These are phyloP conservation scores for Aspergillus nomiae DNA, from an alignment of 2,329 filamentous ascomycete species.

Conservation along the genomic window DNA sequence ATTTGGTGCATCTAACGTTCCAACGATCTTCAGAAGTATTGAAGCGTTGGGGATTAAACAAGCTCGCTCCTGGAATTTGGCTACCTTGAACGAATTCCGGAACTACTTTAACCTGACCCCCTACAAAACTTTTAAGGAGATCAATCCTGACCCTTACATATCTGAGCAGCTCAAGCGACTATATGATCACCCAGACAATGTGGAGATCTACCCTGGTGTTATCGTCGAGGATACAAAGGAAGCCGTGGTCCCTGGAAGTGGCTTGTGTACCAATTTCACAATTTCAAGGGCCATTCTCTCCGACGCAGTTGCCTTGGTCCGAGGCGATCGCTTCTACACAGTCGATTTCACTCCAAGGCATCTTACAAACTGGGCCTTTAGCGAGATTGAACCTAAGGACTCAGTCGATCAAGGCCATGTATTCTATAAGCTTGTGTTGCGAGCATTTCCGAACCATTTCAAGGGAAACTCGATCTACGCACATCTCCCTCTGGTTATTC, in stretches of 20 bases:
- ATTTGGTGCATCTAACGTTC: slow-evolving; percentile 63
- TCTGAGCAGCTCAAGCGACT: slow-evolving; percentile 47
- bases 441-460: slow-evolving; percentile 54
- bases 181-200: slow-evolving; percentile 55
- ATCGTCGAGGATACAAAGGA: slow-evolving; percentile 60
- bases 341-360: slow-evolving; percentile 48
- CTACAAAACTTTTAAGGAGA: slow-evolving; percentile 54
- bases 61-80: slow-evolving; percentile 62
- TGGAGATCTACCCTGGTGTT: slow-evolving; percentile 62
- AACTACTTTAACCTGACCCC: slow-evolving; percentile 55
- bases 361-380: slow-evolving; percentile 50
- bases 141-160: slow-evolving; percentile 54
- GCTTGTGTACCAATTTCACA: slow-evolving; percentile 52
- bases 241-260: slow-evolving; percentile 50
- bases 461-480: slow-evolving; percentile 52
- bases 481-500: slow-evolving; percentile 53
- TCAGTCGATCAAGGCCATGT: slow-evolving; percentile 52
- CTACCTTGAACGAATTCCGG: slow-evolving; percentile 60
- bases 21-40: slow-evolving; percentile 60
- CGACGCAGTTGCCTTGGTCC: slow-evolving; percentile 50
- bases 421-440: slow-evolving; percentile 55
- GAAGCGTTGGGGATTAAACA: slow-evolving; percentile 66
- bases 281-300: slow-evolving; percentile 47
- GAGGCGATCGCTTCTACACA: slow-evolving; percentile 51
- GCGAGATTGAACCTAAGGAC: slow-evolving; percentile 45